Conservation (phyloP, 169 alveolate species). For the Sarcocystis neurona region DNA sequence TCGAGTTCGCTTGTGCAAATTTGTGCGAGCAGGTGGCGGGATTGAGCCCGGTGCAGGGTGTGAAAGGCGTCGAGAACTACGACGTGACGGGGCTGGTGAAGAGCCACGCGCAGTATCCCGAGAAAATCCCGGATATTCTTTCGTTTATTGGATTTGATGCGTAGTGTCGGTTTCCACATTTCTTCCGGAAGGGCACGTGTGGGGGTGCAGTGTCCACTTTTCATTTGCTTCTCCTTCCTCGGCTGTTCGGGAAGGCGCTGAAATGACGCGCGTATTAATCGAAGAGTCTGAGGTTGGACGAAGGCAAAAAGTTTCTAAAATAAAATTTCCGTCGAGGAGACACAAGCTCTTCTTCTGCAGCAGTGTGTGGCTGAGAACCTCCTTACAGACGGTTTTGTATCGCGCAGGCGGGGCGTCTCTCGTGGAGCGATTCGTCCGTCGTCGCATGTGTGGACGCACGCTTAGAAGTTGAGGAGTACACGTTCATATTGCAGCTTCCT, state of each 20-base stretch:
- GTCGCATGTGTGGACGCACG: no score
- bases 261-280: not conserved
- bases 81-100: slow-evolving; percentile 67
- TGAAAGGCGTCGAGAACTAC: slow-evolving; percentile 68
- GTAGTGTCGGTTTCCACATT: slow-evolving; percentile 3
- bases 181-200: not conserved
- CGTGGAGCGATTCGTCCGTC: no score
- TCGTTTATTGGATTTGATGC: slow-evolving; percentile 45
- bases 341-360: no score
- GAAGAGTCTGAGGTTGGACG: not conserved
- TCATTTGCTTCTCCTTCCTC: not conserved
- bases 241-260: not conserved
- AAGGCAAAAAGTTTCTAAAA: not conserved
- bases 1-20: not conserved
- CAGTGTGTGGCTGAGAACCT: no score
- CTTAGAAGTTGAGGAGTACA: no score
- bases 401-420: no score
- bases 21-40: slow-evolving; percentile 67
- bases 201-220: not conserved
- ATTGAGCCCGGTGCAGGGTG: slow-evolving; percentile 65
- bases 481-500: no score
- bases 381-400: no score
- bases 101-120: slow-evolving; percentile 68
- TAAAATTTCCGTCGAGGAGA: not conserved
- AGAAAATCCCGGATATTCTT: slow-evolving; percentile 57